phyloP scores from a whole-genome alignment of 495 filamentous ascomycete genomes.

The Parachaetomium inaequale region DNA sequence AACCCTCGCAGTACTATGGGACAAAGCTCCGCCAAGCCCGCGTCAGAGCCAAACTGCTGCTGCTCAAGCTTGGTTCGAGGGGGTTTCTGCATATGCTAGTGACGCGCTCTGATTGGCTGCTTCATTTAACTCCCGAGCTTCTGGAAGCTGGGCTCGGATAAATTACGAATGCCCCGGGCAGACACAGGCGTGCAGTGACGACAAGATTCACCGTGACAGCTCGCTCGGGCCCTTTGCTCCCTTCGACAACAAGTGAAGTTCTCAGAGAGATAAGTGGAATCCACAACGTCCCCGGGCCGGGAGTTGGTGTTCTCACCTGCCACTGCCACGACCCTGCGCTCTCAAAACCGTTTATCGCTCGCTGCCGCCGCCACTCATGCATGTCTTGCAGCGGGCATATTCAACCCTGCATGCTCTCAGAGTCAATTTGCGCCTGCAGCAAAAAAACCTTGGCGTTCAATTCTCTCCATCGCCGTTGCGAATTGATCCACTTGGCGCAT shows the following conservation, averaged over 20 bases:
- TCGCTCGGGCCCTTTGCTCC: too few relatives aligned
- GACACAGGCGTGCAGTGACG: too few relatives aligned
- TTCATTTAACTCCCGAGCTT: too few relatives aligned
- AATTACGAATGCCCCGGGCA: slow-evolving; percentile 24
- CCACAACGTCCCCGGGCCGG: too few relatives aligned
- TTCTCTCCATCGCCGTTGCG: background rate
- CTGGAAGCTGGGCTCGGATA: slow-evolving; percentile 29
- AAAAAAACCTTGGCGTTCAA: background rate
- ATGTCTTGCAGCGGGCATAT: slow-evolving; percentile 17
- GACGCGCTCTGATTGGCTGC: slow-evolving; percentile 23
- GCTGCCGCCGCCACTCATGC: background rate
- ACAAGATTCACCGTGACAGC: too few relatives aligned
- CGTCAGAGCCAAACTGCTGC: background rate
- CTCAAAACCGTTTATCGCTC: slow-evolving; percentile 2
- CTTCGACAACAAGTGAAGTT: too few relatives aligned
- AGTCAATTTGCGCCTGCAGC: background rate
- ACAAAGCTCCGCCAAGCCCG: slow-evolving; percentile 2
- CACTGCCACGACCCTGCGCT: background rate
- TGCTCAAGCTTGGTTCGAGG: background rate
- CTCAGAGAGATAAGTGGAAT: too few relatives aligned
- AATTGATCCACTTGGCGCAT: background rate
- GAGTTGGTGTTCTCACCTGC: background rate
- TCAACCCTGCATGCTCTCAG: slow-evolving; percentile 5
- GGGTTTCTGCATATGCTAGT: slow-evolving; percentile 23
- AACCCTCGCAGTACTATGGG: slow-evolving; percentile 3